Base-by-base conservation (phyloP, 495 filamentous ascomycete species). In the Trichoderma erinaceum region DNA sequence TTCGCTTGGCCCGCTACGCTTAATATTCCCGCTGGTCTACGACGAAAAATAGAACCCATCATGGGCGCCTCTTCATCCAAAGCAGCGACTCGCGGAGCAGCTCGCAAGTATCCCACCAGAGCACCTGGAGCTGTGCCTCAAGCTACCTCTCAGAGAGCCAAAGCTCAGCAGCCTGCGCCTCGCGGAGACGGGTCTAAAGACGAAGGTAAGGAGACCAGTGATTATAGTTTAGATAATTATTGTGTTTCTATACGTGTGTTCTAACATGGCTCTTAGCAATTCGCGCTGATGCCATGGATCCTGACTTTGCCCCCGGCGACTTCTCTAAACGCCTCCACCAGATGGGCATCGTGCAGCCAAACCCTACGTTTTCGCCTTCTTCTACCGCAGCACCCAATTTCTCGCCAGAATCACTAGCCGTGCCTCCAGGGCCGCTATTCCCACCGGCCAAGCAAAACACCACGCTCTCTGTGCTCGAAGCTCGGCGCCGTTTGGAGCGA, bases 311-410 rank as follows among this genome's bases (percentile, higher is more conserved):
- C 25, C 73, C 74, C 52, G 61, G 75, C 0, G 74, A 70, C 23
- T 83, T 79, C 67, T 76, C 80, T 0, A 68, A 73, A 23, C 80
- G 81, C 4, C 72, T 83, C 3, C 75, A 74, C 35, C 71, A 79
- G 58, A 82, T 83, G 78, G 81, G 80, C 64, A 73, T 82, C 23
- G 81, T 73, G 1, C 78, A 80, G n/a, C 81, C 81, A 8, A 80
- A 79, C 52, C 81, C 81, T 6, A 82, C 77, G 18, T 74, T 74
- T 23, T 83, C 81, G 12, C 74, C 77, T 10, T 81, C 81, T 0
- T 82, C 80, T 1, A 83, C 75, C n/a, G 79, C 77, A 3, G 68
- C 71, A 0, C 63, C 74, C 0, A 41, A 65, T n/a, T 35, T 41
- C 64, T 72, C 21, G 66, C 71, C 7, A 66, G 69, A 29, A 66